phyloP scores from a whole-genome alignment of 2,329 filamentous ascomycete genomes.

The Colletotrichum acutatum region DNA sequence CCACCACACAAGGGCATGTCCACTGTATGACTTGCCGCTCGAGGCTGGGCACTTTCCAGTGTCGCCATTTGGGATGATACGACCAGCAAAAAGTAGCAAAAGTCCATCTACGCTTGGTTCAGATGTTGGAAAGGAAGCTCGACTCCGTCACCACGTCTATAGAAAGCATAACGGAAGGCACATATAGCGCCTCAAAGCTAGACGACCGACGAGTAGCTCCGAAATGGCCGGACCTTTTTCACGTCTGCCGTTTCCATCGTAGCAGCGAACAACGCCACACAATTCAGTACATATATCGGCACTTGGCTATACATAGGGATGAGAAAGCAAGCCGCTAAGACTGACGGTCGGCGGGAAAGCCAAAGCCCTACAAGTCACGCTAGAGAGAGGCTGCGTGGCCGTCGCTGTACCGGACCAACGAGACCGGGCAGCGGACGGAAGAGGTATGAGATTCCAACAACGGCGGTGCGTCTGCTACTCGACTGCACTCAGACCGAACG shows the following conservation, averaged over 20 bases:
- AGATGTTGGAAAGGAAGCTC: neutral
- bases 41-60: neutral
- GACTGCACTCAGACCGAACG: slow-evolving; percentile 42
- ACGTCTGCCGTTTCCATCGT: slow-evolving; percentile 1
- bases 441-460: slow-evolving; percentile 7
- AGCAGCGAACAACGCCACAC: neutral
- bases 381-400: slow-evolving; percentile 16
- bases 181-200: slow-evolving; percentile 1
- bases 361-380: neutral
- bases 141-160: neutral
- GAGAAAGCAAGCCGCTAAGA: neutral
- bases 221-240: neutral
- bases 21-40: neutral
- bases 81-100: too few relatives aligned
- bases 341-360: slow-evolving; percentile 7
- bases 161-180: neutral
- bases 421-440: slow-evolving; percentile 8
- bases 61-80: too few relatives aligned
- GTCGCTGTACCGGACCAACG: neutral
- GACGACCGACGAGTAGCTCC: neutral
- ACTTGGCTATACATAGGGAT: neutral
- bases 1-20: neutral
- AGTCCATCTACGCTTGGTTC: neutral
- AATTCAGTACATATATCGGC: slow-evolving; percentile 1
- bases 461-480: slow-evolving; percentile 31